A percentile compares a stretch with the other conserved stretches of the same genome.
phyloP scores from a whole-genome alignment of 2,329 filamentous ascomycete species.

The Diaporthe humulicola region DNA sequence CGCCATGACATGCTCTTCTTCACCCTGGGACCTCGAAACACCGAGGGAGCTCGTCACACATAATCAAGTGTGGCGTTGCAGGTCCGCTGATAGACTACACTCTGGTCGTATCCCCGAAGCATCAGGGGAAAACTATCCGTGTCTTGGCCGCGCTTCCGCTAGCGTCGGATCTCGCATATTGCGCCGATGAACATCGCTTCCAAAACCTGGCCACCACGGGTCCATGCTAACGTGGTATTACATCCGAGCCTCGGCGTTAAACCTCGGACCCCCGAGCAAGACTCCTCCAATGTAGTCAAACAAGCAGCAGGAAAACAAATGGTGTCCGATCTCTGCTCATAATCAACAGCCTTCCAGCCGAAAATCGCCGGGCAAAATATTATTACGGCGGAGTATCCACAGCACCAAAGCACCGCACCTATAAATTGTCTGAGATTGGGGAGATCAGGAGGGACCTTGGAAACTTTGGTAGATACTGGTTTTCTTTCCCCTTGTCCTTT shows the following conservation, averaged over 20 bases:
- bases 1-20: not conserved
- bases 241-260: slow-evolving; percentile 1
- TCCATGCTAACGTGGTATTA: not conserved
- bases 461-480: no score
- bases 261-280: slow-evolving; percentile 1
- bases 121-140: not conserved
- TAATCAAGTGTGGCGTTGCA: not conserved
- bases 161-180: not conserved
- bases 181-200: not conserved
- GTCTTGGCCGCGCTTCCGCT: not conserved
- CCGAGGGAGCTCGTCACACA: slow-evolving; percentile 12
- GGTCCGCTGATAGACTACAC: not conserved
- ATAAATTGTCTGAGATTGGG: not conserved
- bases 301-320: not conserved
- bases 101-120: slow-evolving; percentile 3
- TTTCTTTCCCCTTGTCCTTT: not conserved
- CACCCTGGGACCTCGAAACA: slow-evolving; percentile 12
- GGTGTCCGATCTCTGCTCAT: no score
- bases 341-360: not conserved
- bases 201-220: not conserved
- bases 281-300: not conserved
- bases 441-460: not conserved
- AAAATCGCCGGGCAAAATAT: not conserved
- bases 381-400: not conserved
- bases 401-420: not conserved